A percentile compares a stretch with the other conserved stretches of the same genome.
Conservation (phyloP, 306 rosid species). For the Cercis canadensis region DNA sequence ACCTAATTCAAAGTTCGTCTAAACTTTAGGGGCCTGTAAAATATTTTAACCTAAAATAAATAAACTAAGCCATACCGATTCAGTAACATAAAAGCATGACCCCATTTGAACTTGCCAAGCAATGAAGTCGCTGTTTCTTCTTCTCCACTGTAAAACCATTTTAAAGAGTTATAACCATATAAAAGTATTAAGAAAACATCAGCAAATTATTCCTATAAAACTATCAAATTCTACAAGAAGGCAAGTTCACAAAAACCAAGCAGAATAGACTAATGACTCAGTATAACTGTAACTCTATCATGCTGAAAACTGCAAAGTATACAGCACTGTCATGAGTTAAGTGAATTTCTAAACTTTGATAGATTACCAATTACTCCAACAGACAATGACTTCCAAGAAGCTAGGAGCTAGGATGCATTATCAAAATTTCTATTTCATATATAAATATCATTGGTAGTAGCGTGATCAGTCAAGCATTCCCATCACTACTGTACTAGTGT, state of each 20-base stretch:
- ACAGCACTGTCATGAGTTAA: neutral
- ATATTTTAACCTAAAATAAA: no score
- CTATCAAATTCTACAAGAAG: constrained; percentile 23
- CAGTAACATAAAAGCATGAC: constrained; percentile 86
- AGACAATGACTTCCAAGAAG: constrained; percentile 6
- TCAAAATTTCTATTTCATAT: constrained; percentile 15
- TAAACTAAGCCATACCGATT: constrained; percentile 60
- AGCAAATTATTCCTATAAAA: neutral
- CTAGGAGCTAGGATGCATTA: neutral
- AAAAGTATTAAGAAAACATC: constrained; percentile 2
- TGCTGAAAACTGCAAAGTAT: constrained; percentile 25
- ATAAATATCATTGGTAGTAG: constrained; percentile 20
- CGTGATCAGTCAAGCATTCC: constrained; percentile 8
- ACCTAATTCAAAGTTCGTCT: no score
- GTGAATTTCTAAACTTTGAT: neutral
- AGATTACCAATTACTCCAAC: constrained; percentile 1
- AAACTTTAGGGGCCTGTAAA: no score
- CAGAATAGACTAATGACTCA: constrained; percentile 11
- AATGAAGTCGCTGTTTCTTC: constrained; percentile 84
- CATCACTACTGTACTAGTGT: neutral
- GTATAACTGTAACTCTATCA: neutral
- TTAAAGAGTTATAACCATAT: constrained; percentile 22
- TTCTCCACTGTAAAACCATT: constrained; percentile 75
- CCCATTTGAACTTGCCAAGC: constrained; percentile 98
- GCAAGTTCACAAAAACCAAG: constrained; percentile 24